Evolutionary conservation across 1,139 yeast species (phyloP).

Genomic region (Scheffersomyces insectosa): DNA sequence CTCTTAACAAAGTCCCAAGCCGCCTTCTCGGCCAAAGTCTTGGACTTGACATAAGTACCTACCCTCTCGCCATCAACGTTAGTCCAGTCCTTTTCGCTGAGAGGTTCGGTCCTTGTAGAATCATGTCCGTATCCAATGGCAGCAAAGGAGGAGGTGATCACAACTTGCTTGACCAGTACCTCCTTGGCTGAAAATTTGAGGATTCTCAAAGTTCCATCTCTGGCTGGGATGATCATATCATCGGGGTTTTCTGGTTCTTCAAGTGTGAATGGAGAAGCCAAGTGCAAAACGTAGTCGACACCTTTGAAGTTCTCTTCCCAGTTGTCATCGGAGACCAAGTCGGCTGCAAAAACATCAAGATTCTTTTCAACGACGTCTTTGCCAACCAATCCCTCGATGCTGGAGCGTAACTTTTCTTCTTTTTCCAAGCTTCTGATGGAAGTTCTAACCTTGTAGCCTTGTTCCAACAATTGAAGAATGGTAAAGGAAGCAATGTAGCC

Average conservation of each 20-base stretch:
- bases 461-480: slow-evolving; percentile 5
- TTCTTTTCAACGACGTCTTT: slow-evolving; percentile 1
- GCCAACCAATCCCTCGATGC: background rate
- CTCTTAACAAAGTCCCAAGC: background rate
- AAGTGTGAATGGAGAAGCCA: slow-evolving; percentile 15
- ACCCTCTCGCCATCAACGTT: background rate
- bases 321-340: slow-evolving; percentile 11
- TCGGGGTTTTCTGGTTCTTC: slow-evolving; percentile 5
- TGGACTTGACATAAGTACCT: background rate
- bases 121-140: background rate
- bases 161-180: background rate
- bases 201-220: slow-evolving; percentile 11
- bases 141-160: background rate
- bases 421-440: slow-evolving; percentile 8
- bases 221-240: slow-evolving; percentile 10
- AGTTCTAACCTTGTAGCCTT: slow-evolving; percentile 11
- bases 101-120: background rate
- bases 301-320: slow-evolving; percentile 16
- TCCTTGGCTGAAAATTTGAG: background rate
- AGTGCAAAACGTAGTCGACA: slow-evolving; percentile 13
- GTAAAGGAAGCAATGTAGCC: slow-evolving; percentile 10
- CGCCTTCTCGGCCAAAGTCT: background rate
- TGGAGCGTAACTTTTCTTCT: background rate
- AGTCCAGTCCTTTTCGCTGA: slow-evolving; percentile 1
- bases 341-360: slow-evolving; percentile 10